Evolutionary conservation across 2,329 filamentous ascomycete genomes (phyloP).

Genomic region (Aspergillus alliaceus): DNA sequence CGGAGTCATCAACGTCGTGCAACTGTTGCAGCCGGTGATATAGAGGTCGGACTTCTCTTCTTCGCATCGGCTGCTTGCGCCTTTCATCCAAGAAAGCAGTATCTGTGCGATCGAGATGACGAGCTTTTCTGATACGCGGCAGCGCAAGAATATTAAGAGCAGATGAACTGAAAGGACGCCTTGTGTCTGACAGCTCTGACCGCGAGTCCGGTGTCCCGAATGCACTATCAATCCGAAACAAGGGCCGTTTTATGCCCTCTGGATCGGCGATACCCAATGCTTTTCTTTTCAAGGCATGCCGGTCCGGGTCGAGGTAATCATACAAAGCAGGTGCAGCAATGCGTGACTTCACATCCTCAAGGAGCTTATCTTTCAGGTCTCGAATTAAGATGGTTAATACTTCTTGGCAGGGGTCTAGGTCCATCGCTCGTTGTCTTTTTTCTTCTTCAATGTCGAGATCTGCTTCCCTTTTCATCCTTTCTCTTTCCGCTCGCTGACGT

Average conservation of each 20-base stretch:
- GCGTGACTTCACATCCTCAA: constrained; percentile 84
- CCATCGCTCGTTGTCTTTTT: constrained; percentile 80
- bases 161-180: constrained; percentile 33
- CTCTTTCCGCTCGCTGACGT: constrained; percentile 64
- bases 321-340: constrained; percentile 79
- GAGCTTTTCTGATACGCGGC: constrained; percentile 71
- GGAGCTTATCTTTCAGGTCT: constrained; percentile 82
- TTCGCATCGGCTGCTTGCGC: constrained; percentile 55
- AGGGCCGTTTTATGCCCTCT: constrained; percentile 58
- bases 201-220: constrained; percentile 62
- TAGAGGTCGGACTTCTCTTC: constrained; percentile 71
- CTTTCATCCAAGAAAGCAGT: constrained; percentile 69
- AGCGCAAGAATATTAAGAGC: constrained; percentile 63
- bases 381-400: constrained; percentile 75
- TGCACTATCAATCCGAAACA: constrained; percentile 61
- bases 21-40: constrained; percentile 76
- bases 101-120: constrained; percentile 58
- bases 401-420: constrained; percentile 86
- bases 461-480: constrained; percentile 68
- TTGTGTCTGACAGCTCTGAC: constrained; percentile 41
- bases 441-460: constrained; percentile 85
- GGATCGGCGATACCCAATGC: constrained; percentile 75
- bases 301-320: constrained; percentile 77
- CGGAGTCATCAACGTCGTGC: constrained; percentile 79
- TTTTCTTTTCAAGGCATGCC: constrained; percentile 75